Evolutionary conservation across 371 early-diverging fungal species (phyloP).

Genomic region (Rhizopus stolonifer): DNA sequence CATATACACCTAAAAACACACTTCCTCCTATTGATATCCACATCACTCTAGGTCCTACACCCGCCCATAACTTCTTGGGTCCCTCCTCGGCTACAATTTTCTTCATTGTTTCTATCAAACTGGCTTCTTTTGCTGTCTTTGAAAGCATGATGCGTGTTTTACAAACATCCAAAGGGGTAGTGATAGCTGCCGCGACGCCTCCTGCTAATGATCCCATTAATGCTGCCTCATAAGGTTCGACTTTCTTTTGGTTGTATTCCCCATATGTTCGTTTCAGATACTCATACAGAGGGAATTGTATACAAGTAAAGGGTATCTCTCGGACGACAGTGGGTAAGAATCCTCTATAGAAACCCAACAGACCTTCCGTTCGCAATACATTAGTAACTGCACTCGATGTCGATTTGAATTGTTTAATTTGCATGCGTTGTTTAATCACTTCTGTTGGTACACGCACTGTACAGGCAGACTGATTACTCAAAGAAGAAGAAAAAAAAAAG

Average conservation of each 20-base stretch:
- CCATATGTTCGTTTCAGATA: conserved; percentile 68
- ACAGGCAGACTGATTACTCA: conserved; percentile 93
- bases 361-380: conserved; percentile 68
- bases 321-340: conserved; percentile 88
- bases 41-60: conserved; percentile 88
- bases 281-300: conserved; percentile 96
- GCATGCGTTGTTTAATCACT: conserved; percentile 94
- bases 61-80: conserved; percentile 69
- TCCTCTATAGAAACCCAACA: conserved; percentile 89
- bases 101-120: conserved; percentile 68
- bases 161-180: conserved; percentile 93
- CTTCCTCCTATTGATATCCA: conserved; percentile 95
- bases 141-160: conserved; percentile 90
- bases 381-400: conserved; percentile 58
- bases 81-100: conserved; percentile 84
- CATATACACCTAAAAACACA: conserved; percentile 94
- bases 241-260: conserved; percentile 35
- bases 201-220: conserved; percentile 89
- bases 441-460: conserved; percentile 94
- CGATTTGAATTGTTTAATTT: conserved; percentile 75
- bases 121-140: conserved; percentile 54
- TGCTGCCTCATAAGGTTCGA: conserved; percentile 81
- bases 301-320: conserved; percentile 92
- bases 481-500: no score
- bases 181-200: conserved; percentile 85